A percentile compares a stretch with the other conserved stretches of the same genome.
These are phyloP conservation scores for Pilaira anomala DNA, from an alignment of 192 early-diverging fungal species.

Conservation along the genomic window DNA sequence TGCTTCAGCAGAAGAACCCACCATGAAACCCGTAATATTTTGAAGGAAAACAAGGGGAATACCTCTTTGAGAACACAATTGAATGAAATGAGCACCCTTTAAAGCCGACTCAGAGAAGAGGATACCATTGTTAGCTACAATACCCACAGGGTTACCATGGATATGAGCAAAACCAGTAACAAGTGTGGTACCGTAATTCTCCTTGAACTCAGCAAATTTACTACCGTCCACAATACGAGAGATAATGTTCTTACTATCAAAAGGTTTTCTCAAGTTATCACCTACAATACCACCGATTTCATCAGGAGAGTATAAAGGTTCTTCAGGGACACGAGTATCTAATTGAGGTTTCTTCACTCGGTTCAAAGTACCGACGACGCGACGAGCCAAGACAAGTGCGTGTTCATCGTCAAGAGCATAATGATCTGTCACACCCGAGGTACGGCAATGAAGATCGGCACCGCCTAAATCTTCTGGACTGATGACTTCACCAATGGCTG, in stretches of 20 bases:
- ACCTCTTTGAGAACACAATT: constrained; percentile 83
- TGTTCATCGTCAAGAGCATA: constrained; percentile 84
- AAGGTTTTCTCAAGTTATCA: constrained; percentile 83
- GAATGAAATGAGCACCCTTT: constrained; percentile 95
- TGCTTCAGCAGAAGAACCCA: constrained; percentile 89
- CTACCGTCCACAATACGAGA: constrained; percentile 92
- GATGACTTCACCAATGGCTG: constrained; percentile 94
- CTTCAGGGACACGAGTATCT: constrained; percentile 53
- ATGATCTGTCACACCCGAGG: constrained; percentile 95
- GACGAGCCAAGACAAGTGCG: constrained; percentile 78
- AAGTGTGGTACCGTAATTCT: constrained; percentile 83
- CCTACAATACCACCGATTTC: constrained; percentile 95
- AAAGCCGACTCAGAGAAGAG: constrained; percentile 90
- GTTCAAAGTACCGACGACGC: constrained; percentile 86
- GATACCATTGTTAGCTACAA: constrained; percentile 95
- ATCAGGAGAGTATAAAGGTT: constrained; percentile 74
- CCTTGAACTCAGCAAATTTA: constrained; percentile 91
- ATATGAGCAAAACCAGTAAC: constrained; percentile 91
- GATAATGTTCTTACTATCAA: constrained; percentile 91
- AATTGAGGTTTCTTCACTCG: constrained; percentile 60
- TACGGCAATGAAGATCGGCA: constrained; percentile 90
- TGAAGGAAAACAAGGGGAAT: constrained; percentile 93
- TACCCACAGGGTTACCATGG: constrained; percentile 88
- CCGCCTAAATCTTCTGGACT: constrained; percentile 93
- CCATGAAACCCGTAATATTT: constrained; percentile 98